phyloP scores from a whole-genome alignment of 2,329 filamentous ascomycete genomes.

The Calonectria naviculata region DNA sequence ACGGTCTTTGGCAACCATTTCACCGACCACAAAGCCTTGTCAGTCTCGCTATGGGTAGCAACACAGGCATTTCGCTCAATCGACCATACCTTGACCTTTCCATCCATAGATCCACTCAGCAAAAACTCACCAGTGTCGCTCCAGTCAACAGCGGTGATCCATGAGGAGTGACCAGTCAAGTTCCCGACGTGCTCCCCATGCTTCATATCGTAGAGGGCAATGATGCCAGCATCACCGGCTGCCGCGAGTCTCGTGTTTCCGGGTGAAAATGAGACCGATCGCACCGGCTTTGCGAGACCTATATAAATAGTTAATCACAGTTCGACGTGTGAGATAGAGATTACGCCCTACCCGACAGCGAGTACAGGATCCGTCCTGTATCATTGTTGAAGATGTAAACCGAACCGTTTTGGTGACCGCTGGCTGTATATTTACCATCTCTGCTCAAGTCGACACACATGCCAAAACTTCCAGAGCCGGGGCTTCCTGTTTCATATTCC shows the following conservation, averaged over 20 bases:
- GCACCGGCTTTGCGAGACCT: slow-evolving; percentile 89
- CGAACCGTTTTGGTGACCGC: slow-evolving; percentile 90
- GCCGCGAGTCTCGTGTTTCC: slow-evolving; percentile 86
- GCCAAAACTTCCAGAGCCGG: slow-evolving; percentile 86
- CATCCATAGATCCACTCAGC: slow-evolving; percentile 88
- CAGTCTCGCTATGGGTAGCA: slow-evolving; percentile 92
- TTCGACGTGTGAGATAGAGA: neutral
- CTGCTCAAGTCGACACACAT: slow-evolving; percentile 84
- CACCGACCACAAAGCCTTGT: slow-evolving; percentile 85
- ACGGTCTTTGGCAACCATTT: slow-evolving; percentile 82
- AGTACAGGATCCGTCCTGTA: slow-evolving; percentile 85
- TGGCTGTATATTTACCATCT: slow-evolving; percentile 88
- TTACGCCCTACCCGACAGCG: slow-evolving; percentile 74
- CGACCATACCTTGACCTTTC: slow-evolving; percentile 96
- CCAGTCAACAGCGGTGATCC: slow-evolving; percentile 94
- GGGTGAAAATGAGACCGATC: slow-evolving; percentile 88
- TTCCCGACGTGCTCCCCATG: slow-evolving; percentile 94
- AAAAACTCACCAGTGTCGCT: slow-evolving; percentile 93
- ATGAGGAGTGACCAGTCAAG: slow-evolving; percentile 81
- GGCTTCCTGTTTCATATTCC: slow-evolving; percentile 82
- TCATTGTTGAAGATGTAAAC: slow-evolving; percentile 97
- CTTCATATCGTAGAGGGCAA: slow-evolving; percentile 90
- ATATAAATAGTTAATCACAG: slow-evolving; percentile 16
- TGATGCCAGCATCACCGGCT: slow-evolving; percentile 87
- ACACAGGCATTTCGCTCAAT: slow-evolving; percentile 87